Conservation (phyloP, 306 rosid species). For the Rubus parviflorus region DNA sequence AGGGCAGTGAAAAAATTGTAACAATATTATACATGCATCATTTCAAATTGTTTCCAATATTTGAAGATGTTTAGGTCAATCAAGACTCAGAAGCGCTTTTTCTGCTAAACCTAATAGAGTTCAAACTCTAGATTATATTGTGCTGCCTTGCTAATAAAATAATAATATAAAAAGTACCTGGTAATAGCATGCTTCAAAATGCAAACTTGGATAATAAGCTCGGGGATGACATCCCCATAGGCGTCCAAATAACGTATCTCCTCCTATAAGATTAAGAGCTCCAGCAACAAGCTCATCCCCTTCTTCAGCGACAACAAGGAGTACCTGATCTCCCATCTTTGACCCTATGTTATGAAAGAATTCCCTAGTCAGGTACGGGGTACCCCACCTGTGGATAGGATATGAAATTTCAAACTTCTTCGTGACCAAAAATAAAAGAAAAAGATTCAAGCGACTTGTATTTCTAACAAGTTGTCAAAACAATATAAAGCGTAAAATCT, state of each 20-base stretch:
- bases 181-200: constrained; percentile 97
- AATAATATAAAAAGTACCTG: constrained; percentile 52
- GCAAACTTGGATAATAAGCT: constrained; percentile 77
- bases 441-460: constrained; percentile 12
- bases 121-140: neutral
- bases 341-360: constrained; percentile 84
- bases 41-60: neutral
- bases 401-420: constrained; percentile 7
- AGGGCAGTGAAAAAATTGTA: neutral
- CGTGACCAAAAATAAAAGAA: neutral
- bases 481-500: neutral
- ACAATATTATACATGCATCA: neutral
- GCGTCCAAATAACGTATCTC: constrained; percentile 90
- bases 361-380: constrained; percentile 76
- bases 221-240: constrained; percentile 88
- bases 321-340: constrained; percentile 82
- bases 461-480: constrained; percentile 13
- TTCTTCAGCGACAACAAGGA: constrained; percentile 85
- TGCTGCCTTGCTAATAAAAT: neutral
- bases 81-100: neutral
- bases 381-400: constrained; percentile 82
- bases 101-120: neutral
- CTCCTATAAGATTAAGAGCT: constrained; percentile 94
- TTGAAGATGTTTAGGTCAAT: constrained; percentile 1
- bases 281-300: constrained; percentile 87